These are phyloP conservation scores for Diospyros kaki DNA, from an alignment of 148 eudicot species.

Conservation along the genomic window DNA sequence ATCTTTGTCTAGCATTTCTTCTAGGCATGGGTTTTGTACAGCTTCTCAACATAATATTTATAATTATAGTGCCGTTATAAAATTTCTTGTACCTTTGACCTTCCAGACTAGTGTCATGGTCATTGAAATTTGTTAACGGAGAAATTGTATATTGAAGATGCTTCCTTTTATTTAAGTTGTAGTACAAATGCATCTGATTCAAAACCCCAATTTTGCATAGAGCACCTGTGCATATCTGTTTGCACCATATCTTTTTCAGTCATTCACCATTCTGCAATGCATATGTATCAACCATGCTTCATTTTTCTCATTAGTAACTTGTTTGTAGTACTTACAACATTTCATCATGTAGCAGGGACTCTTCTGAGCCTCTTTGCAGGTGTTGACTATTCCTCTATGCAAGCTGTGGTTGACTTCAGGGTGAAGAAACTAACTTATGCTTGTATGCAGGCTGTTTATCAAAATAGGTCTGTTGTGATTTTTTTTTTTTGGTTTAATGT, in stretches of 20 bases:
- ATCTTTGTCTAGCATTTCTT: neutral
- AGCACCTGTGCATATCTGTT: neutral
- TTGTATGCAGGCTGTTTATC: slow-evolving; percentile 73
- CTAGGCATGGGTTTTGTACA: neutral
- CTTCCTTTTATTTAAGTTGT: neutral
- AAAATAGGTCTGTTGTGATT: slow-evolving; percentile 54
- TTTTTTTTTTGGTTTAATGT: neutral
- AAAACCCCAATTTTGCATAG: neutral
- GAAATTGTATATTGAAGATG: neutral
- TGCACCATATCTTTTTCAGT: neutral
- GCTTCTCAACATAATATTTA: neutral
- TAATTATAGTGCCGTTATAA: too few relatives aligned
- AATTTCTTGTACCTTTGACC: neutral
- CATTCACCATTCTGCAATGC: slow-evolving; percentile 1
- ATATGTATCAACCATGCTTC: neutral
- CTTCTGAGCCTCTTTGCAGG: slow-evolving; percentile 60
- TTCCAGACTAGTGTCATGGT: neutral
- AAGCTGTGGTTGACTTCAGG: slow-evolving; percentile 55
- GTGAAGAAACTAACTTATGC: slow-evolving; percentile 64
- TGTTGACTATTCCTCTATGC: slow-evolving; percentile 40
- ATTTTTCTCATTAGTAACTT: neutral
- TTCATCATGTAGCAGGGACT: slow-evolving; percentile 42
- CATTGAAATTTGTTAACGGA: neutral
- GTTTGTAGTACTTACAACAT: slow-evolving; percentile 16
- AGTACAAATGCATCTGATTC: neutral